Percentiles rank a stretch among this genome's conserved stretches.
These are phyloP conservation scores for Fusarium udum DNA, from an alignment of 2,329 filamentous ascomycete species.

Conservation along the genomic window DNA sequence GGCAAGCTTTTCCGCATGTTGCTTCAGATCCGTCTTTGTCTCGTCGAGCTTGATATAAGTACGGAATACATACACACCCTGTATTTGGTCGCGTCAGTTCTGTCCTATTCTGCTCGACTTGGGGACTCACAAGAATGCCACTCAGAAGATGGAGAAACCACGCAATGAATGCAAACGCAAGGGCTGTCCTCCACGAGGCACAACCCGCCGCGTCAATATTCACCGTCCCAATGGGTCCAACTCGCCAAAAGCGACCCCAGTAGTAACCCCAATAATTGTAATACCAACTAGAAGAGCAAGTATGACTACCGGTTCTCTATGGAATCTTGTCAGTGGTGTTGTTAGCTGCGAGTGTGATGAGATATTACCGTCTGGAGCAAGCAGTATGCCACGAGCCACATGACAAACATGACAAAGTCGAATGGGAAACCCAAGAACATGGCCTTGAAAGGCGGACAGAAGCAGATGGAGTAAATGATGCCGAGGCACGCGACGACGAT, in stretches of 20 bases:
- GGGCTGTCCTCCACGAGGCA: background rate
- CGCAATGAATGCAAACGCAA: background rate
- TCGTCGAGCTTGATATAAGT: background rate
- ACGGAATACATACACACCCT: background rate
- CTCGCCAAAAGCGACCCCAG: background rate
- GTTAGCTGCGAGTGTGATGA: rapidly evolving
- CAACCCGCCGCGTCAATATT: background rate
- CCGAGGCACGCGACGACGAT: background rate
- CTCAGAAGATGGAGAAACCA: constrained; percentile 8
- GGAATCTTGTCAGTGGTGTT: background rate
- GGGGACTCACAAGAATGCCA: background rate
- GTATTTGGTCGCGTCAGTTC: background rate
- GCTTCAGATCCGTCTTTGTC: background rate
- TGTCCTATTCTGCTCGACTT: rapidly evolving
- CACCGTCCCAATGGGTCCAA: background rate
- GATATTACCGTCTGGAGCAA: background rate
- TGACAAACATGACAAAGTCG: constrained; percentile 3
- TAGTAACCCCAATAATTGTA: constrained; percentile 3
- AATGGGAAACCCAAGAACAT: background rate
- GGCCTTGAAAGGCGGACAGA: background rate
- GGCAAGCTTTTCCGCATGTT: background rate
- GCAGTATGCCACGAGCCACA: constrained; percentile 12
- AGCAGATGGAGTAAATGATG: background rate
- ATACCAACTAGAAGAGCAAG: background rate
- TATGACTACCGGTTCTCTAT: background rate